These are phyloP conservation scores for Ogataea methanolica DNA, from an alignment of 805 yeast genomes.

Conservation along the genomic window DNA sequence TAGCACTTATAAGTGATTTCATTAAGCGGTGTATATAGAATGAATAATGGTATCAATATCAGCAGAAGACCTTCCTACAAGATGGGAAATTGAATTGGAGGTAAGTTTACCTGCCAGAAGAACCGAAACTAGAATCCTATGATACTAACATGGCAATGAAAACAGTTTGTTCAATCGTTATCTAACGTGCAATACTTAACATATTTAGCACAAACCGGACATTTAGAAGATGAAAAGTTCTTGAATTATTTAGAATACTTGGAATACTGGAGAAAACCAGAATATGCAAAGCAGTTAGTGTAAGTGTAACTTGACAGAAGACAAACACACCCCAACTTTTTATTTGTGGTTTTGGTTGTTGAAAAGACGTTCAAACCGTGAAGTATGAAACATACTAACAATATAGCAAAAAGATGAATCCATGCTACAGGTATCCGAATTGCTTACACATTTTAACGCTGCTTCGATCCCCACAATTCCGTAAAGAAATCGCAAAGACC, in stretches of 20 bases:
- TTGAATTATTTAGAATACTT: slow-evolving; percentile 73
- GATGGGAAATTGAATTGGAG: slow-evolving; percentile 88
- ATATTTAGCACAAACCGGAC: slow-evolving; percentile 79
- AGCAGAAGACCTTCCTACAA: slow-evolving; percentile 48
- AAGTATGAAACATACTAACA: not conserved
- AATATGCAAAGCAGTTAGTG: slow-evolving; percentile 65
- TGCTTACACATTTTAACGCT: slow-evolving; percentile 76
- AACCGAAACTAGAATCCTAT: no score
- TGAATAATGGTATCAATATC: slow-evolving; percentile 2
- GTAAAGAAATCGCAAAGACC: slow-evolving; percentile 51
- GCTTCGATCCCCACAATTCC: slow-evolving; percentile 46
- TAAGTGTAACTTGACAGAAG: slow-evolving; percentile 16
- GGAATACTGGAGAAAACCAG: slow-evolving; percentile 79
- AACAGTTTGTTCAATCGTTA: slow-evolving; percentile 80
- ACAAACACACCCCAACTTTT: no score
- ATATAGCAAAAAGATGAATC: not conserved
- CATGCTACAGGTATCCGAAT: slow-evolving; percentile 62
- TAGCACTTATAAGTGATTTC: not conserved
- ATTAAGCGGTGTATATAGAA: not conserved
- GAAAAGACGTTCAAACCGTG: no score
- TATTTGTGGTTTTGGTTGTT: no score
- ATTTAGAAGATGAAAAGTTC: slow-evolving; percentile 66
- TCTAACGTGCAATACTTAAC: slow-evolving; percentile 87
- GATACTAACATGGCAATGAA: slow-evolving; percentile 1
- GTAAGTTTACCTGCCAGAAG: slow-evolving; percentile 29